Evolutionary conservation across 768 basidiomycete genomes (phyloP).

Genomic region (Mycena rosella): DNA sequence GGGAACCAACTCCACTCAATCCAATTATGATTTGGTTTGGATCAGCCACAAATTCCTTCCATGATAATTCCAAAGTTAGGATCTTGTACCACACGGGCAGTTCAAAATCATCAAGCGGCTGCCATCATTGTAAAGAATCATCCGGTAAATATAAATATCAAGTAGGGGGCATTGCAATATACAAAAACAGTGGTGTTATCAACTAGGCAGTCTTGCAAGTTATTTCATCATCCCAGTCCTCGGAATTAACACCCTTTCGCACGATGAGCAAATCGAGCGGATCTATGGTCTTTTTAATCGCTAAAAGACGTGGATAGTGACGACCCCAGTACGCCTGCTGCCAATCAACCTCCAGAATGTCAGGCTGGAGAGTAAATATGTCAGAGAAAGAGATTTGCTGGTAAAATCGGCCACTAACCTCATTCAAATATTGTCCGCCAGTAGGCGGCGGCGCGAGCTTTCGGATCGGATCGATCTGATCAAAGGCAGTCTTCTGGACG

Average conservation of each 20-base stretch:
- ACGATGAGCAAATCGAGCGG: neutral
- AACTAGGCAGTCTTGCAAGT: neutral
- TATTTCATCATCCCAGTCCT: neutral
- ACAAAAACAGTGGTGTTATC: too few species aligned
- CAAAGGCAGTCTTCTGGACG: neutral
- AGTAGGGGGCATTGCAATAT: too few species aligned
- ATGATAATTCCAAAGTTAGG: too few species aligned
- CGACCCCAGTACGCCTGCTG: neutral
- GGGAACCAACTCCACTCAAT: too few species aligned
- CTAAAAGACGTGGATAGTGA: neutral
- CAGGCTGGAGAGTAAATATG: neutral
- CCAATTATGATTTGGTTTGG: too few species aligned
- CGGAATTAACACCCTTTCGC: neutral
- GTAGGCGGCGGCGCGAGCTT: neutral
- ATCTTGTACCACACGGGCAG: too few species aligned
- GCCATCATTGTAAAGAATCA: too few species aligned
- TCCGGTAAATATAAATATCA: too few species aligned
- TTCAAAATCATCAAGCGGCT: too few species aligned
- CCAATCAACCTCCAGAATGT: neutral
- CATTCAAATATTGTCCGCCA: neutral
- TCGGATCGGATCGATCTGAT: neutral
- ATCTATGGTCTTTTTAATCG: neutral
- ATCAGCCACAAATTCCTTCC: too few species aligned
- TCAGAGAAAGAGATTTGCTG: neutral
- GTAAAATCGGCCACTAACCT: neutral